These are phyloP conservation scores for Escovopsis sp. DNA, from an alignment of 2,329 filamentous ascomycete species.

Conservation along the genomic window DNA sequence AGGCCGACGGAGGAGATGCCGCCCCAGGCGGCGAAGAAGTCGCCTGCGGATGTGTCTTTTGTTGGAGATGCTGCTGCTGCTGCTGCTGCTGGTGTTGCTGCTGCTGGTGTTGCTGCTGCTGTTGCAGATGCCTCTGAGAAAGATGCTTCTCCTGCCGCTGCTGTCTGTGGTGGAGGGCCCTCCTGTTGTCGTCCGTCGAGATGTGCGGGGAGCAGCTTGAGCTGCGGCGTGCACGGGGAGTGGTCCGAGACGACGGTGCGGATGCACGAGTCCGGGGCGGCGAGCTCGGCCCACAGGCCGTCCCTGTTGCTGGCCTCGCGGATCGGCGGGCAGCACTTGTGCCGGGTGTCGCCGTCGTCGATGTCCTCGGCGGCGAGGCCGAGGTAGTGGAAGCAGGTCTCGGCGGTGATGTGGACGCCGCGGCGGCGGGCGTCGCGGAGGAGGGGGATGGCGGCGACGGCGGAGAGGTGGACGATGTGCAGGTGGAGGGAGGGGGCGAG, in stretches of 20 bases:
- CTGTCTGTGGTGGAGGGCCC: no score
- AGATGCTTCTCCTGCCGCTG: no score
- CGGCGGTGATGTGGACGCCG: slow-evolving; percentile 77
- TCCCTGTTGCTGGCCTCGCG: slow-evolving; percentile 70
- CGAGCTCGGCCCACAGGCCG: slow-evolving; percentile 71
- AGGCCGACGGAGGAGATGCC: slow-evolving; percentile 90
- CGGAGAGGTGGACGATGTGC: slow-evolving; percentile 87
- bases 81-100: no score
- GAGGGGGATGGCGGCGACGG: slow-evolving; percentile 73
- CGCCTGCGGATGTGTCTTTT: slow-evolving; percentile 35
- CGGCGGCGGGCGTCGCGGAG: slow-evolving; percentile 55
- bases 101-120: no score
- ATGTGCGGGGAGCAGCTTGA: slow-evolving; percentile 64
- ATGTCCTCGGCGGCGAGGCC: slow-evolving; percentile 72
- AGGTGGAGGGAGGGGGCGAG: slow-evolving; percentile 69
- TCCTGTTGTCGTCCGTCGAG: no score
- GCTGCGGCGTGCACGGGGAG: slow-evolving; percentile 85
- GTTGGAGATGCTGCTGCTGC: no score
- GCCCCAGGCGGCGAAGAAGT: slow-evolving; percentile 95
- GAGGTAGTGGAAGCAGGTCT: slow-evolving; percentile 93
- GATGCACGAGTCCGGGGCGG: slow-evolving; percentile 59
- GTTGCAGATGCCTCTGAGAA: no score
- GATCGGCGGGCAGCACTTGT: slow-evolving; percentile 93
- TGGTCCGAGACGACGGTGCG: slow-evolving; percentile 89
- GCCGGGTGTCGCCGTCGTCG: slow-evolving; percentile 69